Evolutionary conservation across 108 stramenopile species (phyloP), one percentile per base, ranked within the genome.

Genomic region (Cyclotella cryptica): DNA sequence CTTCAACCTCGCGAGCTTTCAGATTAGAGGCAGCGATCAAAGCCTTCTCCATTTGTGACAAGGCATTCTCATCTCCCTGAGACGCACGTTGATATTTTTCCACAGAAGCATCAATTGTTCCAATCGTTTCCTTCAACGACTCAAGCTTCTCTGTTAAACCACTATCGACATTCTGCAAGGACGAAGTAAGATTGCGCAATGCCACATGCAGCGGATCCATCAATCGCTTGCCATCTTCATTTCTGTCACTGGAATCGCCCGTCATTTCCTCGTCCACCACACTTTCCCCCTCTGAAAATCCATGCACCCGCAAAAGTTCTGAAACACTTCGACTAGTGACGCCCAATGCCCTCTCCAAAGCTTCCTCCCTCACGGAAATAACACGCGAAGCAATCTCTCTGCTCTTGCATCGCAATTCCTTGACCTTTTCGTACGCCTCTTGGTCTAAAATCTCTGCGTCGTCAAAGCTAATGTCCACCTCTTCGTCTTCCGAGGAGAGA

Each of bases 381-480:
- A 71, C 69, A 35, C 74, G 61, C 19, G 54, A 17, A 8, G 80
- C 68, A 64, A 81, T 57, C 24, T 81, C 69, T 51, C 80, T 46
- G 0, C 63, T 61, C 22, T 71, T 58, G 17, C 24, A 28, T 46
- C 80, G 51, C 19, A 71, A 59, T 53, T 71, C 57, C 63, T 51
- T 74, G 51, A 81, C 80, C 58, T 66, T 74, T 18, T 70, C 29
- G 39, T 70, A 66, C 13, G 74, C 80, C 13, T 81, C 74, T n/a
- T 62, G n/a, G 40, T 81, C 74, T 39, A 81, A 63, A 66, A 81
- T 81, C 1, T 81, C 80, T 35, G 54, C 54, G 42, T 81, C 80
- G 45, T 81, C 80, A 30, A 81, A 81, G 22, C 49, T 47, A 35
- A 61, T 53, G 0, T 75, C 69, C 12, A 61, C 69, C 4, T 81